phyloP scores from a whole-genome alignment of 2,329 filamentous ascomycete species.

The Bipolaris victoriae region DNA sequence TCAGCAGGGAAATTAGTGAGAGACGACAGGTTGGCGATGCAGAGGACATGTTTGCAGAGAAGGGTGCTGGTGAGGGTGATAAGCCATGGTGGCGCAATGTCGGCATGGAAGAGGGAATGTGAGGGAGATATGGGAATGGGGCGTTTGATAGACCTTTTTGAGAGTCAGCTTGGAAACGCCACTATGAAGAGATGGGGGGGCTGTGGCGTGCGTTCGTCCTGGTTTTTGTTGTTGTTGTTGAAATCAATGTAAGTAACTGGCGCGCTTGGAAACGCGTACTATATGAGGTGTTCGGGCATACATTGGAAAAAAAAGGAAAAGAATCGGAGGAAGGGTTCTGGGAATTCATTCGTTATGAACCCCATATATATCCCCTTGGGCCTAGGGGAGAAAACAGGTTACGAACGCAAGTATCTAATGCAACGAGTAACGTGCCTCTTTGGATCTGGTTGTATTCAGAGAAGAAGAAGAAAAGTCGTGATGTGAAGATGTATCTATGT shows the following conservation, averaged over 20 bases:
- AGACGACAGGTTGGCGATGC: conserved; percentile 89
- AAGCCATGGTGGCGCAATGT: conserved; percentile 57
- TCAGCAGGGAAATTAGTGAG: conserved; percentile 73
- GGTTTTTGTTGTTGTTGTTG: neutral
- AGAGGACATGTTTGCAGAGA: conserved; percentile 69
- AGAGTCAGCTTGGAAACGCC: neutral
- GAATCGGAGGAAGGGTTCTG: conserved; percentile 1
- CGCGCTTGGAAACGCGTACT: too few relatives aligned
- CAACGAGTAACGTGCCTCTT: neutral
- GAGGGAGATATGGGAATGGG: conserved; percentile 1
- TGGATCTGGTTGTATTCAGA: neutral
- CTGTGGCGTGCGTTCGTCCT: neutral
- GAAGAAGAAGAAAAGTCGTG: neutral
- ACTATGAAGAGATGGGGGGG: neutral
- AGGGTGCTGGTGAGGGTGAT: conserved; percentile 25
- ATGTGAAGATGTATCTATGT: neutral
- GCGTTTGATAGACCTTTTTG: neutral
- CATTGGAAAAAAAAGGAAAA: neutral
- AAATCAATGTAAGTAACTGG: neutral
- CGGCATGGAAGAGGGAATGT: conserved; percentile 57
- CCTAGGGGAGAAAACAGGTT: neutral
- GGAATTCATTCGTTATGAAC: neutral
- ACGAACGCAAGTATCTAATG: neutral
- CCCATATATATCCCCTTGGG: neutral
- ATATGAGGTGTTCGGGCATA: neutral